These are phyloP conservation scores for Chrysoporthe deuterocubensis DNA, from an alignment of 2,329 filamentous ascomycete genomes.

Conservation along the genomic window DNA sequence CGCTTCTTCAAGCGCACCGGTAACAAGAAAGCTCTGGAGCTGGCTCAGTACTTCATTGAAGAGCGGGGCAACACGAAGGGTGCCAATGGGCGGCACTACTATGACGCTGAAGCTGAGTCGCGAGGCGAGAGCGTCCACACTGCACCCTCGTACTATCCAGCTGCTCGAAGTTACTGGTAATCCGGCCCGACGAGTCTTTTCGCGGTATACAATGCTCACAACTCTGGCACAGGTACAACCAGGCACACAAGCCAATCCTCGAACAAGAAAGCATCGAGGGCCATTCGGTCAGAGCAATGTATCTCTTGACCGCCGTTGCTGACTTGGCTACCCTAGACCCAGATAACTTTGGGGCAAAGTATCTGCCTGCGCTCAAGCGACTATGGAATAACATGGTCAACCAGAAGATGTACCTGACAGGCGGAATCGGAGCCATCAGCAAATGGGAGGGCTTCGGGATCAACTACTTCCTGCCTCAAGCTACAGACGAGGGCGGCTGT, in stretches of 20 bases:
- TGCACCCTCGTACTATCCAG: slow-evolving; percentile 51
- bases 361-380: slow-evolving; percentile 45
- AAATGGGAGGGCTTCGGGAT: slow-evolving; percentile 65
- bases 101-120: slow-evolving; percentile 53
- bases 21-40: slow-evolving; percentile 41
- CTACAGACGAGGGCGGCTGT: slow-evolving; percentile 63
- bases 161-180: slow-evolving; percentile 46
- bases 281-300: slow-evolving; percentile 63
- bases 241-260: slow-evolving; percentile 58
- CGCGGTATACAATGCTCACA: too few relatives aligned
- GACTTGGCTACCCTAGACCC: slow-evolving; percentile 52
- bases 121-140: slow-evolving; percentile 53
- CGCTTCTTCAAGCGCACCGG: slow-evolving; percentile 42
- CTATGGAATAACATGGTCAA: slow-evolving; percentile 65
- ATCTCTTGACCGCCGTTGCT: slow-evolving; percentile 61
- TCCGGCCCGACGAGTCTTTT: not conserved
- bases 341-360: slow-evolving; percentile 14
- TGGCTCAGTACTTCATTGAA: slow-evolving; percentile 60
- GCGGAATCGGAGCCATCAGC: slow-evolving; percentile 60
- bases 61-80: slow-evolving; percentile 59
- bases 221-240: slow-evolving; percentile 43
- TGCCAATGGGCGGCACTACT: slow-evolving; percentile 54
- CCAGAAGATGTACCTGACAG: slow-evolving; percentile 66
- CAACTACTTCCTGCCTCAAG: slow-evolving; percentile 61
- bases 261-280: slow-evolving; percentile 60